These are phyloP conservation scores for Parasarocladium wereldwijsianum DNA, from an alignment of 2,329 filamentous ascomycete genomes.

Conservation along the genomic window DNA sequence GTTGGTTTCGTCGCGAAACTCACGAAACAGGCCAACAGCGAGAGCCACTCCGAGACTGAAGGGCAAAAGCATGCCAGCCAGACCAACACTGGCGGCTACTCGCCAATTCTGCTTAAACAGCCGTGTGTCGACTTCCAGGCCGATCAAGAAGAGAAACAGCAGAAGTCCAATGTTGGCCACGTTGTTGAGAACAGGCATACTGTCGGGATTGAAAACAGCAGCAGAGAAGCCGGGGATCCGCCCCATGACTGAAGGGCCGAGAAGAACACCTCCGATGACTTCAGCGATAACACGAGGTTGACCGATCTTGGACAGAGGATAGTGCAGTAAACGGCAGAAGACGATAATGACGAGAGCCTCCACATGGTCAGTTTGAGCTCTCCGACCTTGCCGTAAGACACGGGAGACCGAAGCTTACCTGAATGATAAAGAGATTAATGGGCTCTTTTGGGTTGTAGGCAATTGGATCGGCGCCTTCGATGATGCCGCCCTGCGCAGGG, in stretches of 20 bases:
- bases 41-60: conserved; percentile 73
- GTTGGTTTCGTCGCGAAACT: conserved; percentile 41
- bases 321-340: conserved; percentile 45
- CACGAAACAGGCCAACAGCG: conserved; percentile 64
- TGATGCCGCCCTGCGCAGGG: conserved; percentile 41
- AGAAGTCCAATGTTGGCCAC: conserved; percentile 75
- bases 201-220: conserved; percentile 61
- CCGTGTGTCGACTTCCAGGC: conserved; percentile 71
- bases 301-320: conserved; percentile 59
- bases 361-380: conserved; percentile 6
- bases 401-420: conserved; percentile 27
- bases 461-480: conserved; percentile 57
- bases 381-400: too few relatives aligned
- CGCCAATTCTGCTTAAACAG: conserved; percentile 70
- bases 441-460: conserved; percentile 56
- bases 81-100: conserved; percentile 60
- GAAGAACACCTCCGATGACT: conserved; percentile 69
- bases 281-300: conserved; percentile 76
- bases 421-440: conserved; percentile 63
- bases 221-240: conserved; percentile 64
- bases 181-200: conserved; percentile 60
- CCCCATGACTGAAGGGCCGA: conserved; percentile 81
- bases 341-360: conserved; percentile 30
- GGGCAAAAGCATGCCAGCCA: conserved; percentile 67
- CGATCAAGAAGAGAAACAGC: conserved; percentile 77